These are phyloP conservation scores for Fusarium udum DNA, from an alignment of 2,329 filamentous ascomycete genomes.

Conservation along the genomic window DNA sequence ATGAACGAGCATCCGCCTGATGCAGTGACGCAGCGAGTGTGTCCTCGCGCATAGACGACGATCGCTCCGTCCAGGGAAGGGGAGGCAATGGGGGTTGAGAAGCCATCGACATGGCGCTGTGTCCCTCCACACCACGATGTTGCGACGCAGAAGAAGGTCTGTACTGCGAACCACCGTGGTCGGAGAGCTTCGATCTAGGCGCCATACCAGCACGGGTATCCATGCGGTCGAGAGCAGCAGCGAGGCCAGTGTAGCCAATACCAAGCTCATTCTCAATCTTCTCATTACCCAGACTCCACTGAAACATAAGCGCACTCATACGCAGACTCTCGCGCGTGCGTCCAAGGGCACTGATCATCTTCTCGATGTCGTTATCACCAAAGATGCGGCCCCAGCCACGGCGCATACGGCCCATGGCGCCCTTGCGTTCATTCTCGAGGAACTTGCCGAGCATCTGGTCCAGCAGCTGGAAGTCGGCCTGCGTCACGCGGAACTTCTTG, in stretches of 20 bases:
- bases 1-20: constrained; percentile 25
- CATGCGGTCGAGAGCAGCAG: constrained; percentile 66
- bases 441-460: constrained; percentile 70
- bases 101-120: not conserved
- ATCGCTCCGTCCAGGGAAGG: constrained; percentile 40
- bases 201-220: constrained; percentile 41
- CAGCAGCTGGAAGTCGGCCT: constrained; percentile 69
- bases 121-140: constrained; percentile 36
- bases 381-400: constrained; percentile 72
- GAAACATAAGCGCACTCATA: constrained; percentile 71
- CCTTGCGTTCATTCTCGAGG: constrained; percentile 69
- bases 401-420: constrained; percentile 67
- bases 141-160: constrained; percentile 39
- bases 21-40: not conserved
- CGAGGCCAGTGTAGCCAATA: constrained; percentile 73
- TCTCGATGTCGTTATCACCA: constrained; percentile 68
- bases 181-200: constrained; percentile 28
- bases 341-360: constrained; percentile 64
- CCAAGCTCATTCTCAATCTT: constrained; percentile 69
- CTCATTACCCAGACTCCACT: constrained; percentile 69
- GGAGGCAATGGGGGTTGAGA: constrained; percentile 40
- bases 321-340: constrained; percentile 69
- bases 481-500: constrained; percentile 69
- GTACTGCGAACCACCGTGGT: constrained; percentile 34
- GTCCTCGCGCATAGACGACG: constrained; percentile 33